Conservation (phyloP, 306 rosid genomes). For the Quercus robur region DNA sequence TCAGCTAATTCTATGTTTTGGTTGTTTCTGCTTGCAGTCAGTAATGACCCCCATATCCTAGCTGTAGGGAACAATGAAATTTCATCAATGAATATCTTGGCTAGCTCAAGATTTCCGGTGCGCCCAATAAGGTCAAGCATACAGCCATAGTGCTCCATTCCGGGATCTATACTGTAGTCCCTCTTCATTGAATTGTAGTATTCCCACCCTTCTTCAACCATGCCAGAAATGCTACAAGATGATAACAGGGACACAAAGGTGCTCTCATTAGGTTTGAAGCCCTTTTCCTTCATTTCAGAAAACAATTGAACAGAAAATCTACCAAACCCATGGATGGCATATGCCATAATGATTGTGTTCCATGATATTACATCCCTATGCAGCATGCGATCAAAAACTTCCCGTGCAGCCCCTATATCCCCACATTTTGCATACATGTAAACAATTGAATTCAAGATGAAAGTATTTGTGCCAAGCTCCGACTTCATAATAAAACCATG, state of each 20-base stretch:
- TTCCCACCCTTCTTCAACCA: conserved; percentile 45
- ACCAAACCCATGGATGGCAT: conserved; percentile 59
- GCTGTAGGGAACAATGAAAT: conserved; percentile 55
- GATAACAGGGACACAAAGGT: conserved; percentile 54
- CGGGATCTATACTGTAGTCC: conserved; percentile 44
- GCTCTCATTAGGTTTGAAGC: conserved; percentile 36
- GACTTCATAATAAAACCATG: conserved; percentile 47
- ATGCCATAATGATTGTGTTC: conserved; percentile 46
- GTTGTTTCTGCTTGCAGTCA: conserved; percentile 48
- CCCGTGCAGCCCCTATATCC: conserved; percentile 28
- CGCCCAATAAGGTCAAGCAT: conserved; percentile 58
- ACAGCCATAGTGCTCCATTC: conserved; percentile 63
- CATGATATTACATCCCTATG: conserved; percentile 47
- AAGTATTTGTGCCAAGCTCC: conserved; percentile 33
- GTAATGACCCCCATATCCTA: conserved; percentile 59
- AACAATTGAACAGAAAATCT: conserved; percentile 38
- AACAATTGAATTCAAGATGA: conserved; percentile 38
- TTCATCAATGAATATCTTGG: conserved; percentile 44
- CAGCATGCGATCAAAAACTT: conserved; percentile 37
- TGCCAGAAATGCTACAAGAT: conserved; percentile 54
- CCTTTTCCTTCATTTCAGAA: conserved; percentile 35
- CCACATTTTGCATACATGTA: conserved; percentile 59
- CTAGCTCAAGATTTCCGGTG: conserved; percentile 39
- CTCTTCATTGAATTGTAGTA: conserved; percentile 40
- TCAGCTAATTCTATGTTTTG: conserved; percentile 50